Percentiles rank a stretch among this genome's conserved stretches.
These are phyloP conservation scores for Escovopsis sp. DNA, from an alignment of 2,329 filamentous ascomycete genomes.

Conservation along the genomic window DNA sequence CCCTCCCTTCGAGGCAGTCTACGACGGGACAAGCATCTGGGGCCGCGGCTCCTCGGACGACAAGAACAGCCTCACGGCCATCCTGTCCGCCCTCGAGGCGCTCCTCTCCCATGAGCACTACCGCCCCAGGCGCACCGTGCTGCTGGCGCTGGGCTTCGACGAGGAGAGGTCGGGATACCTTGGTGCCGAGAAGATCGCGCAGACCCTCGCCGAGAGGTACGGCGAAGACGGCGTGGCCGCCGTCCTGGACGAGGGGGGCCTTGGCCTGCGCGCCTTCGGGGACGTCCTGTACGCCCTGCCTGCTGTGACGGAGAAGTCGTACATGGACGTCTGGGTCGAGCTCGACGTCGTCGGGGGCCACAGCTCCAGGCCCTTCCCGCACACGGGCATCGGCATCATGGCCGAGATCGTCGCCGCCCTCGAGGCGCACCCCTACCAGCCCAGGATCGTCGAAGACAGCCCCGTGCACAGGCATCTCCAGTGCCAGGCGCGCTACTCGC, in stretches of 20 bases:
- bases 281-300: conserved; percentile 38
- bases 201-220: conserved; percentile 34
- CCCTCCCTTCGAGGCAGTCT: conserved; percentile 27
- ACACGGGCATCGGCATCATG: conserved; percentile 57
- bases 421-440: conserved; percentile 41
- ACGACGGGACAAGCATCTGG: conserved; percentile 28
- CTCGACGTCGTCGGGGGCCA: conserved; percentile 46
- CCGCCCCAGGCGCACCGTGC: conserved; percentile 38
- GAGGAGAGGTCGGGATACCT: conserved; percentile 45
- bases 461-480: conserved; percentile 41
- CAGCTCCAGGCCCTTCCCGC: conserved; percentile 42
- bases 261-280: conserved; percentile 34
- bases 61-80: conserved; percentile 27
- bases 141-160: conserved; percentile 50
- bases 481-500: conserved; percentile 42
- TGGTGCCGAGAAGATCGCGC: conserved; percentile 38
- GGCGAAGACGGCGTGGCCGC: conserved; percentile 43
- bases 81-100: conserved; percentile 28
- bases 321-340: conserved; percentile 42
- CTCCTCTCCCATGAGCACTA: conserved; percentile 34
- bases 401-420: conserved; percentile 52
- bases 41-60: conserved; percentile 28
- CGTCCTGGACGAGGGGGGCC: conserved; percentile 48
- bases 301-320: conserved; percentile 48
- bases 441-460: conserved; percentile 29